These are phyloP conservation scores for Oenanthe sinensis DNA, from an alignment of 129 eudicot genomes.

Conservation along the genomic window DNA sequence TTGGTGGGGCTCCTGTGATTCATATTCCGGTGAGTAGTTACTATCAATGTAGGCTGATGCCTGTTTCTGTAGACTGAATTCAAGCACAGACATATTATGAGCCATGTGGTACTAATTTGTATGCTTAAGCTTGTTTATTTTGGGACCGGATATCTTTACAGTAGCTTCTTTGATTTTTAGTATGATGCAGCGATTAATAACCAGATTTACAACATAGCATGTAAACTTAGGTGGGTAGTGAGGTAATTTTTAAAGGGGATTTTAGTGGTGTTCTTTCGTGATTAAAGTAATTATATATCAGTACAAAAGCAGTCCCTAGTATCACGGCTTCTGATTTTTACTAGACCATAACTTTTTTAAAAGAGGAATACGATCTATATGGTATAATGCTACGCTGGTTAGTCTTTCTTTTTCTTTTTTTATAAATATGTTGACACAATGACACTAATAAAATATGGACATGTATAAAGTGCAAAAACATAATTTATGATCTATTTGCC, in stretches of 20 bases:
- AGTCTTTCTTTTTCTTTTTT: neutral
- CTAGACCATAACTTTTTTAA: neutral
- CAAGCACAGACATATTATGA: neutral
- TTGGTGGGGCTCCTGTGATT: slow-evolving; percentile 72
- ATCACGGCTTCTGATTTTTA: neutral
- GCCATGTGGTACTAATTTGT: neutral
- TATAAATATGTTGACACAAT: neutral
- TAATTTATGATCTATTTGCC: neutral
- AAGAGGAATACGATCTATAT: neutral
- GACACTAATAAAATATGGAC: neutral
- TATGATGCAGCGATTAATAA: neutral
- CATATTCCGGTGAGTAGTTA: slow-evolving; percentile 61
- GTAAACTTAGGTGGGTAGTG: slow-evolving; percentile 1
- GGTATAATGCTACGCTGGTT: neutral
- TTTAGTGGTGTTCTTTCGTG: neutral
- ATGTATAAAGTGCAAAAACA: neutral
- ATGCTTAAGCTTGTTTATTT: neutral
- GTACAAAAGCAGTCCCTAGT: neutral
- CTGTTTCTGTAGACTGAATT: neutral
- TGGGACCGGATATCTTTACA: neutral
- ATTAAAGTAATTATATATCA: neutral
- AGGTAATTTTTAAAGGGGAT: neutral
- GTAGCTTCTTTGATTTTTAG: neutral
- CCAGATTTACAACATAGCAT: neutral
- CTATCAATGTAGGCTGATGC: neutral